Base-by-base conservation (phyloP, 441 rosid genomes). In the Codiaeum variegatum region DNA sequence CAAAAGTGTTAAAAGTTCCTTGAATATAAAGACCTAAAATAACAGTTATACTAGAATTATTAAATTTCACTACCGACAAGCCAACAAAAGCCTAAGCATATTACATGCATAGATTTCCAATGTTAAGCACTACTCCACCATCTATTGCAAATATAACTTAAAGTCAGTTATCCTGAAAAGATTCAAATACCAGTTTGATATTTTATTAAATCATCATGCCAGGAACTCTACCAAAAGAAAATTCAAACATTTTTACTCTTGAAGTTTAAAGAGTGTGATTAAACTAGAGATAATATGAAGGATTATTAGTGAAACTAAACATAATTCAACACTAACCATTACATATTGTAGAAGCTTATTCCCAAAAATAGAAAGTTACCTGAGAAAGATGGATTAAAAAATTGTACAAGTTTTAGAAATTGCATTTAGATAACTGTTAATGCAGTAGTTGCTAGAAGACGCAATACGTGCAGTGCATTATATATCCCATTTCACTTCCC, bases 81-180 rank as follows among this genome's bases (percentile, higher is more conserved):
- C 98, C 98, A 59, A 90, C 94, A 75, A 87, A 87, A 56, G 96
- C 92, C 89, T 87, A 89, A 59, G 98, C 97, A 84, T 94, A 91
- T 77, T 94, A 97, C 15, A 95, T 84, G 47, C 91, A 73, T 32
- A 94, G 82, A 81, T 88, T 94, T 46, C 98, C 98, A 12, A 91
- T 71, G 78, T 93, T 86, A 36, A 94, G 93, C 61, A 87, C 87
- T 23, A 91, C 26, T 64, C 97, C 97, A 26, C 97, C 91, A 15
- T 77, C 88, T 90, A 89, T 84, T 64, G 98, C 98, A 82, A 91
- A 94, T 84, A 89, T 70, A 77, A 90, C 83, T 1, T 90, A 89
- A 29, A 95, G 91, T 92, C 94, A 89, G 78, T 94, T 94, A 55
- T 89, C 89, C 93, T 89, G 79, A 73, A 66, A 47, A 49, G 28